Conservation (phyloP, 306 rosid species). For the Cicer pinnatifidum region DNA sequence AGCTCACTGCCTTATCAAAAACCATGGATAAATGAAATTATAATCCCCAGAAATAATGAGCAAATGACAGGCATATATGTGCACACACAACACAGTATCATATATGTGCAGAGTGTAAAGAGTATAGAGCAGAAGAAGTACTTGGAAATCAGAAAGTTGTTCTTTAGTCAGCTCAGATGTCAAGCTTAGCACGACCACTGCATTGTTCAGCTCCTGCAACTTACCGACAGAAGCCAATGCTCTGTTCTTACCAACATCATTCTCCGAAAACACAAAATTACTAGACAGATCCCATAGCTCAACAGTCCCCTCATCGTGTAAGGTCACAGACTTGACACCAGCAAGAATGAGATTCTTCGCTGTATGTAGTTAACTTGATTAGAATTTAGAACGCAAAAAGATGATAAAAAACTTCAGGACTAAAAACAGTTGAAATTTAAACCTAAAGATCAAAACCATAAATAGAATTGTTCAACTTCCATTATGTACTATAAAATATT, state of each 20-base stretch:
- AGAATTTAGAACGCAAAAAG: constrained; percentile 24
- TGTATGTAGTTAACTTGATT: constrained; percentile 52
- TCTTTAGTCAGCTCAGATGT: constrained; percentile 63
- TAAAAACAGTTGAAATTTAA: constrained; percentile 6
- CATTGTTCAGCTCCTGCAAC: constrained; percentile 92
- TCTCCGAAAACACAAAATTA: constrained; percentile 71
- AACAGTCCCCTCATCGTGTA: constrained; percentile 81
- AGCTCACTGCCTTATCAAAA: constrained; percentile 7
- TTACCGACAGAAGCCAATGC: constrained; percentile 75
- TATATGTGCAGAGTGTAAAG: neutral
- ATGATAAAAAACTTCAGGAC: constrained; percentile 2
- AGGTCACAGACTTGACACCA: constrained; percentile 89
- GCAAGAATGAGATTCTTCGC: constrained; percentile 95
- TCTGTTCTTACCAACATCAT: constrained; percentile 84
- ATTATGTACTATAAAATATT: neutral
- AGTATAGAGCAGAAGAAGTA: constrained; percentile 35
- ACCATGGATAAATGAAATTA: neutral
- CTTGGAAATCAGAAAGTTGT: constrained; percentile 80
- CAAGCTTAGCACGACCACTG: constrained; percentile 66
- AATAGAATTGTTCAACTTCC: neutral
- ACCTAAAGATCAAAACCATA: neutral
- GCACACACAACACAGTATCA: neutral
- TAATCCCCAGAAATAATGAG: neutral
- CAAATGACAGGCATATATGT: neutral
- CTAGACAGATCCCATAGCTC: constrained; percentile 89